Percentiles rank a stretch among this genome's conserved stretches.
phyloP scores from a whole-genome alignment of 805 yeast species.

The Wickerhamomyces mucosus region DNA sequence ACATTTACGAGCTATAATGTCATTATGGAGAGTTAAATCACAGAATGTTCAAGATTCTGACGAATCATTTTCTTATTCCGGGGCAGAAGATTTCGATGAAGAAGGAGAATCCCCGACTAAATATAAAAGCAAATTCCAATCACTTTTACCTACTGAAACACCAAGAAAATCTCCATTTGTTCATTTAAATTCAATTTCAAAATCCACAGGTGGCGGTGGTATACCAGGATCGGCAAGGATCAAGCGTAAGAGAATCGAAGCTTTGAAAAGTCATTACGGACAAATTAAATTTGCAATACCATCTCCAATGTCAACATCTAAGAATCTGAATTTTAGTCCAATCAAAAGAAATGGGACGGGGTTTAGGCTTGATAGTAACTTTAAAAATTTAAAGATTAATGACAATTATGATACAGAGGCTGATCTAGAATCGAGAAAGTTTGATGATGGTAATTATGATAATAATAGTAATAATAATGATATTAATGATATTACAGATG shows the following conservation, averaged over 20 bases:
- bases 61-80: constrained; percentile 1
- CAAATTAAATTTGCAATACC: constrained; percentile 27
- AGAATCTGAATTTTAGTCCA: not conserved
- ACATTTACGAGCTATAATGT: constrained; percentile 24
- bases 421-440: not conserved
- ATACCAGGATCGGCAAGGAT: constrained; percentile 30
- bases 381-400: not conserved
- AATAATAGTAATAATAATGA: too few species aligned
- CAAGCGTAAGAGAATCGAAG: constrained; percentile 26
- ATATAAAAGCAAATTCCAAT: constrained; percentile 1
- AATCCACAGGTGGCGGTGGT: constrained; percentile 4
- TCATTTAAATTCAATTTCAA: constrained; percentile 8
- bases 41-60: constrained; percentile 1
- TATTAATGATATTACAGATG: not conserved
- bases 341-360: not conserved
- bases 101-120: constrained; percentile 18
- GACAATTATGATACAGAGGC: not conserved
- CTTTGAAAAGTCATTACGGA: constrained; percentile 25
- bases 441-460: not conserved
- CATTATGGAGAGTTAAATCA: constrained; percentile 24
- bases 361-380: not conserved
- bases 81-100: constrained; percentile 5
- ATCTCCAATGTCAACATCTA: constrained; percentile 21
- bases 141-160: constrained; percentile 3
- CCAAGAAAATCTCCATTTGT: constrained; percentile 14